Conservation (phyloP, 345 rosid genomes). For the Zanthoxylum bungeanum region DNA sequence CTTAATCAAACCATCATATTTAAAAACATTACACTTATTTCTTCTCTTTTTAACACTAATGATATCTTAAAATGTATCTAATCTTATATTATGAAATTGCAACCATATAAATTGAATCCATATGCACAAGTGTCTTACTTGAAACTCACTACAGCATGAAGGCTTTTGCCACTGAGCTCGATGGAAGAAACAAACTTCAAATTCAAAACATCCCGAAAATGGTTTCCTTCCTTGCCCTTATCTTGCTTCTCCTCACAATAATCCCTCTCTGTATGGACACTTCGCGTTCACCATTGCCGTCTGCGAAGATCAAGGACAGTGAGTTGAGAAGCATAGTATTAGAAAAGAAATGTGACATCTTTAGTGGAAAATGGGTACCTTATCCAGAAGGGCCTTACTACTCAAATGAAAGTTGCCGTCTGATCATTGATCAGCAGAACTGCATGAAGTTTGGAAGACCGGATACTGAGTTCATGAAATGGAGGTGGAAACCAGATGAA, state of each 20-base stretch:
- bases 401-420: constrained; percentile 31
- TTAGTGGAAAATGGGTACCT: constrained; percentile 37
- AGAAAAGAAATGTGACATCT: constrained; percentile 32
- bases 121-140: background rate
- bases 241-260: constrained; percentile 21
- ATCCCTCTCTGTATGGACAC: constrained; percentile 20
- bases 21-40: background rate
- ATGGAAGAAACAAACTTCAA: constrained; percentile 6
- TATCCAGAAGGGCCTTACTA: constrained; percentile 28
- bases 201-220: constrained; percentile 22
- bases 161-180: background rate
- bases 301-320: background rate
- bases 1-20: background rate
- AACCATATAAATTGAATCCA: constrained; percentile 1
- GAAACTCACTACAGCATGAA: constrained; percentile 5
- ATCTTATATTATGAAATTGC: background rate
- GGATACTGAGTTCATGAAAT: constrained; percentile 39
- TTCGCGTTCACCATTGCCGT: background rate
- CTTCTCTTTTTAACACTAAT: background rate
- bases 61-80: background rate
- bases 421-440: constrained; percentile 38
- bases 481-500: constrained; percentile 53
- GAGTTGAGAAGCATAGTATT: background rate
- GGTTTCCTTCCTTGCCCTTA: constrained; percentile 15
- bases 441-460: constrained; percentile 51